These are phyloP conservation scores for Emmonsiellopsis sp. DNA, from an alignment of 2,329 filamentous ascomycete species.

Conservation along the genomic window DNA sequence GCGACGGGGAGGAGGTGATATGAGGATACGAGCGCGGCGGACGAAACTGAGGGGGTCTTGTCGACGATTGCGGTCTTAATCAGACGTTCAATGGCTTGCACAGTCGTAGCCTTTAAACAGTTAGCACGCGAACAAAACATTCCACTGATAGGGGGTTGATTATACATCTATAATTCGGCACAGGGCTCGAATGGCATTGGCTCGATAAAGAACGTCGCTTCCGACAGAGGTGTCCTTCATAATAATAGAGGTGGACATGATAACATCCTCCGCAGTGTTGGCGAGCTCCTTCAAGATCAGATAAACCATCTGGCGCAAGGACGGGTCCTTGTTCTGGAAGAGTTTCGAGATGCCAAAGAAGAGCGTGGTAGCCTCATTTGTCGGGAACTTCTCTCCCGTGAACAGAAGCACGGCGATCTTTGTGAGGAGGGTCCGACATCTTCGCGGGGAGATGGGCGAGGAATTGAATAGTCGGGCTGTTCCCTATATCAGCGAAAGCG, in stretches of 20 bases:
- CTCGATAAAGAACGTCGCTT: conserved; percentile 86
- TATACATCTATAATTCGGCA: conserved; percentile 94
- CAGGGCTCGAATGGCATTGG: conserved; percentile 89
- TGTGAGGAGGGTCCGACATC: conserved; percentile 93
- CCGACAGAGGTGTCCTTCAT: conserved; percentile 99
- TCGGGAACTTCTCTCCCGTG: conserved; percentile 93
- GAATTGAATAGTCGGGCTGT: conserved; percentile 93
- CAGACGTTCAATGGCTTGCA: conserved; percentile 93
- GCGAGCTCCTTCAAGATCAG: conserved; percentile 96
- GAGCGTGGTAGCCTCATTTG: conserved; percentile 91
- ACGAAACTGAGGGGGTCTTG: conserved; percentile 95
- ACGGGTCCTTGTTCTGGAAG: conserved; percentile 99
- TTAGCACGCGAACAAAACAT: conserved; percentile 5
- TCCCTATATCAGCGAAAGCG: conserved; percentile 1
- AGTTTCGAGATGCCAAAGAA: conserved; percentile 99
- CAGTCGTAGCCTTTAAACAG: conserved; percentile 65
- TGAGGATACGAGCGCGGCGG: conserved; percentile 88
- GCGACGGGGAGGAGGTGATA: conserved; percentile 97
- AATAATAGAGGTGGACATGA: conserved; percentile 98
- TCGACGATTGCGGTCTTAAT: conserved; percentile 99
- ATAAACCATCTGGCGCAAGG: conserved; percentile 97
- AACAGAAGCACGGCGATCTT: conserved; percentile 96
- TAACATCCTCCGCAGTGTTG: conserved; percentile 92
- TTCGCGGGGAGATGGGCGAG: conserved; percentile 90
- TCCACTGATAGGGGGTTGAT: conserved; percentile 10